Conservation (phyloP, 2,329 filamentous ascomycete species). For the Cadophora gregata region DNA sequence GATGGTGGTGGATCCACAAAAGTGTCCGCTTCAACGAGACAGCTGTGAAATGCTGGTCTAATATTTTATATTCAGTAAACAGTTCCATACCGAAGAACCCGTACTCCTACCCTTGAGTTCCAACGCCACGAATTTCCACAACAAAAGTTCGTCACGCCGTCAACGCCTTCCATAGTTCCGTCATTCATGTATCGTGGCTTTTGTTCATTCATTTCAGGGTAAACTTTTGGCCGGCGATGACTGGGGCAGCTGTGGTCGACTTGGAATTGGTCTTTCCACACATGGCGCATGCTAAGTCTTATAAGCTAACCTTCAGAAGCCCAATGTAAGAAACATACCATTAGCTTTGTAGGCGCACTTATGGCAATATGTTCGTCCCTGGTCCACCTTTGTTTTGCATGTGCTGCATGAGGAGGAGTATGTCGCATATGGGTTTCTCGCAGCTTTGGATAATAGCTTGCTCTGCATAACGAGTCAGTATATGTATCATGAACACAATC, state of each 20-base stretch:
- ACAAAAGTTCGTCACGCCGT: neutral
- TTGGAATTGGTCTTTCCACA: slow-evolving; percentile 66
- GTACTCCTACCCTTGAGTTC: neutral
- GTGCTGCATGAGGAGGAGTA: slow-evolving; percentile 65
- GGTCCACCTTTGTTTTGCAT: slow-evolving; percentile 68
- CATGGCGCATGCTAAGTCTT: slow-evolving; percentile 61
- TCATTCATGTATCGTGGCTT: neutral
- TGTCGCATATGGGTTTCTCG: slow-evolving; percentile 69
- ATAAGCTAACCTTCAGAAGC: neutral
- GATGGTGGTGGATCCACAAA: neutral
- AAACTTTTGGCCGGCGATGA: slow-evolving; percentile 66
- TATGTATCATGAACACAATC: neutral
- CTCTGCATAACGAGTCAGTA: slow-evolving; percentile 50
- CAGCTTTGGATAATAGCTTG: slow-evolving; percentile 67
- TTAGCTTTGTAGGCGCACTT: slow-evolving; percentile 68
- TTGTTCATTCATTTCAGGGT: slow-evolving; percentile 57
- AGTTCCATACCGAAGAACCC: neutral
- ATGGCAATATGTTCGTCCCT: slow-evolving; percentile 65
- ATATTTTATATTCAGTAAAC: neutral
- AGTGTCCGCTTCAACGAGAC: too few relatives aligned
- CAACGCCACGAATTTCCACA: neutral
- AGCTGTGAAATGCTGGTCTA: neutral
- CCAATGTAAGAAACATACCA: slow-evolving; percentile 49
- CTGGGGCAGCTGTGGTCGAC: slow-evolving; percentile 55
- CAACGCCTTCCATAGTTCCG: neutral